These are phyloP conservation scores for Melastoma malabathricum DNA, from an alignment of 345 rosid genomes.

Conservation along the genomic window DNA sequence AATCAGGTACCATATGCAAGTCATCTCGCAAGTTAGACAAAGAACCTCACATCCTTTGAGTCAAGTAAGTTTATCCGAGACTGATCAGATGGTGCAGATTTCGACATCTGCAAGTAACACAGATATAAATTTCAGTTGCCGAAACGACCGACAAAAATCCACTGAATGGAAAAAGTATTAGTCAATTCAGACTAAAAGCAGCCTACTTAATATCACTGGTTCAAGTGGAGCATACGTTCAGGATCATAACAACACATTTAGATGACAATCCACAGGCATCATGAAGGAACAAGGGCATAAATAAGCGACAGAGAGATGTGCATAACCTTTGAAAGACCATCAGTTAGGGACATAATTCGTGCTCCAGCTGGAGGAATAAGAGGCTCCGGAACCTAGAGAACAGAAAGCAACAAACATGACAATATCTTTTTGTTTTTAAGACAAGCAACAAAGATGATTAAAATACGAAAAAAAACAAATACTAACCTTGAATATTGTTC, in stretches of 20 bases:
- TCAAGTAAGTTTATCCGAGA: constrained; percentile 93
- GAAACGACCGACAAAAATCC: not conserved
- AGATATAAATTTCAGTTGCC: not conserved
- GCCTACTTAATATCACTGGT: too few relatives aligned
- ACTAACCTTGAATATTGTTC: constrained; percentile 64
- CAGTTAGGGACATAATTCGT: constrained; percentile 81
- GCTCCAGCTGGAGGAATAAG: constrained; percentile 87
- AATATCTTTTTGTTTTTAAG: too few relatives aligned
- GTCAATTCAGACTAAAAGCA: too few relatives aligned
- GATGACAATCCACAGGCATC: not conserved
- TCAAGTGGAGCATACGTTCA: too few relatives aligned
- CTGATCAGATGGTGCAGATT: constrained; percentile 88
- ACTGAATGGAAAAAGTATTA: not conserved
- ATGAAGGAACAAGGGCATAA: not conserved
- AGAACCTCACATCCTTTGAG: constrained; percentile 68
- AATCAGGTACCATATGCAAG: not conserved
- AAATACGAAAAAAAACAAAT: not conserved
- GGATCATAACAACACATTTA: too few relatives aligned
- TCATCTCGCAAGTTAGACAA: not conserved
- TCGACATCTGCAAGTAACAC: constrained; percentile 66
- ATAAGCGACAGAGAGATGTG: not conserved
- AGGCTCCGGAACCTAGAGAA: constrained; percentile 65
- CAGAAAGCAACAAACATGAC: constrained; percentile 6
- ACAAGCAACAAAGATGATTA: not conserved
- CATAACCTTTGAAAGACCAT: constrained; percentile 79